Percentiles rank a stretch among this genome's conserved stretches.
These are phyloP conservation scores for Favolaschia claudopus DNA, from an alignment of 768 basidiomycete genomes.

Conservation along the genomic window DNA sequence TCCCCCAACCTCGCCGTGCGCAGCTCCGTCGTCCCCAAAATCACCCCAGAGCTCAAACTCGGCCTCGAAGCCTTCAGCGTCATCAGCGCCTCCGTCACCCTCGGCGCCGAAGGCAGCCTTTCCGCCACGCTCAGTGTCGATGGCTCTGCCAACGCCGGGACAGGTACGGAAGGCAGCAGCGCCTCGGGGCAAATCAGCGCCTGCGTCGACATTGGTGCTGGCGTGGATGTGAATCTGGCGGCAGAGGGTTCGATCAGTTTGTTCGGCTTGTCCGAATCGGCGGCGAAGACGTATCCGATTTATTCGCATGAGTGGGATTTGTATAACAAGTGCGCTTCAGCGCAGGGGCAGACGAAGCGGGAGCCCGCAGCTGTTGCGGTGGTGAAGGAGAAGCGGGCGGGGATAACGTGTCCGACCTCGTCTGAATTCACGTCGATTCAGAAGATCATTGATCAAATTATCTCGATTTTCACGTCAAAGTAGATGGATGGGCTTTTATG, in stretches of 20 bases:
- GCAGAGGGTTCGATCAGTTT: slow-evolving; percentile 2
- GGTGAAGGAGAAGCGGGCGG: neutral
- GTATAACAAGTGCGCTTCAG: slow-evolving; percentile 7
- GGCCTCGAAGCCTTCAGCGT: slow-evolving; percentile 10
- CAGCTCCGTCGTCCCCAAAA: neutral
- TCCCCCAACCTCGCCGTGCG: neutral
- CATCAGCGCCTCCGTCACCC: slow-evolving; percentile 3
- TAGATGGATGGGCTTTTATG: too few relatives aligned
- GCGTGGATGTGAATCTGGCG: slow-evolving; percentile 4
- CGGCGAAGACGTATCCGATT: slow-evolving; percentile 1
- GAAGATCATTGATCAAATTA: too few relatives aligned
- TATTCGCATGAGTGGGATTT: slow-evolving; percentile 14
- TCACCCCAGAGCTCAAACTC: slow-evolving; percentile 15
- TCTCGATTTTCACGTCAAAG: too few relatives aligned
- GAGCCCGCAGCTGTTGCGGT: neutral
- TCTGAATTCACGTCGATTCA: too few relatives aligned
- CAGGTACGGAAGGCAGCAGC: neutral
- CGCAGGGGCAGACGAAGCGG: slow-evolving; percentile 1
- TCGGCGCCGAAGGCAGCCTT: neutral
- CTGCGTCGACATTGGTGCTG: slow-evolving; percentile 10
- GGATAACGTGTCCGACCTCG: neutral
- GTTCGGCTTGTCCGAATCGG: neutral
- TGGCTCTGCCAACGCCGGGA: neutral
- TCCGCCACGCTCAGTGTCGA: neutral
- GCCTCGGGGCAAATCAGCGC: slow-evolving; percentile 25